Conservation (phyloP, 768 basidiomycete genomes). For the Amanita rimosa region DNA sequence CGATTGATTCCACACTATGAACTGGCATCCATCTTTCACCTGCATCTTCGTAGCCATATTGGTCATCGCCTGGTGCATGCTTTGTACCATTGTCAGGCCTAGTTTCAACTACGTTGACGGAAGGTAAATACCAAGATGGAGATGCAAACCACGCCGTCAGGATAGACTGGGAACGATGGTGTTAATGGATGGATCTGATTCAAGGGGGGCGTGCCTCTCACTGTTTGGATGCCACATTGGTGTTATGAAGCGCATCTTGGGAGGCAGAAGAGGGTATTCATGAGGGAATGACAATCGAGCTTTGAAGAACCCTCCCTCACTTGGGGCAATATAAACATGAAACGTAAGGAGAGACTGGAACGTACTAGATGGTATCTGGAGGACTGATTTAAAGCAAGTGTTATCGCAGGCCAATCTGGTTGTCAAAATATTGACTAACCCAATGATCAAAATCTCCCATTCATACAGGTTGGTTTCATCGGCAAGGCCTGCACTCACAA, state of each 20-base stretch:
- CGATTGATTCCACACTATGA: constrained; percentile 94
- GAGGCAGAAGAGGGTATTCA: constrained; percentile 85
- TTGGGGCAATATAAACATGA: constrained; percentile 19
- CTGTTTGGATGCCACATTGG: constrained; percentile 98
- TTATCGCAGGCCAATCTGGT: constrained; percentile 8
- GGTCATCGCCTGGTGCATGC: constrained; percentile 95
- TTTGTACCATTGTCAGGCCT: constrained; percentile 17
- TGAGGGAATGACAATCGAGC: constrained; percentile 81
- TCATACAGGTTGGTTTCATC: constrained; percentile 92
- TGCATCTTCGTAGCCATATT: constrained; percentile 95
- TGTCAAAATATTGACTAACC: constrained; percentile 36
- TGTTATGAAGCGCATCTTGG: constrained; percentile 94
- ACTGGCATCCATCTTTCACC: constrained; percentile 98
- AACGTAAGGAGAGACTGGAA: constrained; percentile 1
- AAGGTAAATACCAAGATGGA: constrained; percentile 64
- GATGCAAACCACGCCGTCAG: constrained; percentile 89
- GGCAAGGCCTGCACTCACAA: constrained; percentile 57
- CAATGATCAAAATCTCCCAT: constrained; percentile 95
- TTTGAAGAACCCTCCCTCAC: constrained; percentile 95
- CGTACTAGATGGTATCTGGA: constrained; percentile 86
- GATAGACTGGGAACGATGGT: constrained; percentile 56
- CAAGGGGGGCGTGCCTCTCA: constrained; percentile 25
- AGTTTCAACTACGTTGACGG: neutral
- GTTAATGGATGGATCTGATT: constrained; percentile 6
- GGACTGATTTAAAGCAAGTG: constrained; percentile 40